phyloP scores from a whole-genome alignment of 495 filamentous ascomycete genomes.

The Ramalina peruviana region DNA sequence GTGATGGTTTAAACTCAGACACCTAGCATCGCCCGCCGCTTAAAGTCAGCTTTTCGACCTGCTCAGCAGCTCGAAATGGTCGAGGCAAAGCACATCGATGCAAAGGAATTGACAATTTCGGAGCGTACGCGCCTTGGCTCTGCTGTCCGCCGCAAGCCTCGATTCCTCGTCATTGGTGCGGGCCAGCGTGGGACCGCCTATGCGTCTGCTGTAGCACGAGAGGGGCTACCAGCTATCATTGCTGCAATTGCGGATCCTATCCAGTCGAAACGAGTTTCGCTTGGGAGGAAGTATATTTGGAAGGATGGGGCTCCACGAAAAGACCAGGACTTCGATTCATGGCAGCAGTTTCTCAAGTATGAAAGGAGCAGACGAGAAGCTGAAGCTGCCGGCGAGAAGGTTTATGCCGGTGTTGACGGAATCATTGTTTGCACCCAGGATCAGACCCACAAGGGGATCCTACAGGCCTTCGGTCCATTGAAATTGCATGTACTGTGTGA shows the following conservation, averaged over 20 bases:
- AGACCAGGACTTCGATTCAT: slow-evolving; percentile 54
- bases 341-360: slow-evolving; percentile 52
- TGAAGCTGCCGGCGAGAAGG: background rate
- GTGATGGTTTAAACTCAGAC: too few species aligned
- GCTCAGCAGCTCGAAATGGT: too few species aligned
- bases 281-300: slow-evolving; percentile 60
- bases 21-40: too few species aligned
- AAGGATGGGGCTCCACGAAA: slow-evolving; percentile 22
- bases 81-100: too few species aligned
- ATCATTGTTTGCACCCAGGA: slow-evolving; percentile 82
- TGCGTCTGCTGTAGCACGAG: slow-evolving; percentile 44
- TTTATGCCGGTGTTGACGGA: slow-evolving; percentile 52
- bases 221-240: slow-evolving; percentile 37
- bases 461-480: slow-evolving; percentile 52
- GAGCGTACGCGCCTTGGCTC: too few species aligned
- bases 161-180: slow-evolving; percentile 71
- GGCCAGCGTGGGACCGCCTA: slow-evolving; percentile 74
- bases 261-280: slow-evolving; percentile 53
- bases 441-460: slow-evolving; percentile 71
- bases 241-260: slow-evolving; percentile 74
- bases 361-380: slow-evolving; percentile 39
- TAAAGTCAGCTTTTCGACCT: too few species aligned
- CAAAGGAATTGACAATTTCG: too few species aligned
- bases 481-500: slow-evolving; percentile 82
- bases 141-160: too few species aligned